phyloP scores from a whole-genome alignment of 176 grass and related monocot species.

The Echinochloa phyllopogon region DNA sequence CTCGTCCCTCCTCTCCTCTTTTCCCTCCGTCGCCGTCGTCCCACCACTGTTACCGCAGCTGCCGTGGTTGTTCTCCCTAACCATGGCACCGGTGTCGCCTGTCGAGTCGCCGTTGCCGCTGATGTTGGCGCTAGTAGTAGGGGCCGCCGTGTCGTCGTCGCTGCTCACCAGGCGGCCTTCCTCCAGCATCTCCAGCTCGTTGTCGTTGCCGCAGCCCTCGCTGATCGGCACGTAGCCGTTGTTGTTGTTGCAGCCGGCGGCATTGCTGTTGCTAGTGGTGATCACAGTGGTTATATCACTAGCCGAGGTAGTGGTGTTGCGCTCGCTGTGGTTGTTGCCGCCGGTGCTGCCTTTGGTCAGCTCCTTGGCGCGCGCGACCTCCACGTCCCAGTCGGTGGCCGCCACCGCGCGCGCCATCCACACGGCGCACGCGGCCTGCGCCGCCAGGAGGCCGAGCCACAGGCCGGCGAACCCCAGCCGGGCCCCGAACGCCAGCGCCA shows the following conservation, averaged over 20 bases:
- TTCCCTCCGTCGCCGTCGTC: conserved; percentile 43
- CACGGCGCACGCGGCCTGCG: conserved; percentile 78
- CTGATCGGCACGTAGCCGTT: conserved; percentile 54
- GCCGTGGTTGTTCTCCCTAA: conserved; percentile 29
- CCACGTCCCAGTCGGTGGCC: conserved; percentile 73
- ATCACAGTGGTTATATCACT: neutral
- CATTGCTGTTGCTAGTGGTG: conserved; percentile 22
- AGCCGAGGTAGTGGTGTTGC: neutral
- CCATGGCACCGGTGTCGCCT: conserved; percentile 16
- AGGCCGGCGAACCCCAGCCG: conserved; percentile 83
- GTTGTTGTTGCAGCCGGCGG: neutral
- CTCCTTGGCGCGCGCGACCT: conserved; percentile 75
- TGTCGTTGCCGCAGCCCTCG: conserved; percentile 24
- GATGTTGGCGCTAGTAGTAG: neutral
- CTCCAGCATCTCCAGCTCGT: conserved; percentile 53
- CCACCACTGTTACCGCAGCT: neutral
- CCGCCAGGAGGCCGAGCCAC: conserved; percentile 90
- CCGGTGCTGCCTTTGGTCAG: conserved; percentile 48
- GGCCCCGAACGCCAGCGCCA: conserved; percentile 64
- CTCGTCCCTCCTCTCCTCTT: conserved; percentile 21
- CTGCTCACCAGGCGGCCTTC: conserved; percentile 46
- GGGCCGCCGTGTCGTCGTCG: neutral
- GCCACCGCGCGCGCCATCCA: conserved; percentile 73
- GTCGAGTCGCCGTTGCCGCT: neutral
- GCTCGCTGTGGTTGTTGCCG: conserved; percentile 22